Base-by-base conservation (phyloP, 352 stramenopile species). In the Phytophthora syringae region DNA sequence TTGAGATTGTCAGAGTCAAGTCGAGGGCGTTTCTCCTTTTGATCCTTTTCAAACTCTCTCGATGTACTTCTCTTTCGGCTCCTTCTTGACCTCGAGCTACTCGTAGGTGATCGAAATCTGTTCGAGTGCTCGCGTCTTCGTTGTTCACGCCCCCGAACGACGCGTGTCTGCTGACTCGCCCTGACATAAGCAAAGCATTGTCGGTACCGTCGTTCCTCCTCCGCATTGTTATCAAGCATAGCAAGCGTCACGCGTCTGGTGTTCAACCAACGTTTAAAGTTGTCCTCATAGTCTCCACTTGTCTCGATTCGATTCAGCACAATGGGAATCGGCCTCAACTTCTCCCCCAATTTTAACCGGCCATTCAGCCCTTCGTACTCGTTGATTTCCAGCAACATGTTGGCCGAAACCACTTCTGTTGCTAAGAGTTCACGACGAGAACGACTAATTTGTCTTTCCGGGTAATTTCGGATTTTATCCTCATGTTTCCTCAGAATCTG, bases 171-270 rank as follows among this genome's bases (percentile, higher is more conserved):
- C n/a, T n/a, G n/a, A n/a, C n/a, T n/a, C n/a, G 28, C 20, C 21
- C 57, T 52, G 7, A 36, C 13, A 20, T 47, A 64, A 4, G 57
- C 57, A 27, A 58, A 64, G 20, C 34, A 58, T 15, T 64, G 57
- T 25, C 57, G 57, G 45, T 51, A 64, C 3, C 57, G 57, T 2
- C 57, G 57, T 11, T 64, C 57, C 24, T 64, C 57, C 25, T 64
- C 47, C 16, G 56, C 32, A 15, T 64, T 34, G 7, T 47, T 18
- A 3, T 50, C 21, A 1, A 64, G 25, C 15, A 21, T 52, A 16
- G 7, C n/a, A 18, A 65, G n/a, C 3, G 32, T 51, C 22, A 58
- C 4, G 1, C 28, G 7, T 34, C 51, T 65, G n/a, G 9, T 30
- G 13, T 9, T 11, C 3, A 65, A 20, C 57, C 57, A 65, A 15